Conservation (phyloP, 805 yeast species). For the Starmerella potacharoeniae region DNA sequence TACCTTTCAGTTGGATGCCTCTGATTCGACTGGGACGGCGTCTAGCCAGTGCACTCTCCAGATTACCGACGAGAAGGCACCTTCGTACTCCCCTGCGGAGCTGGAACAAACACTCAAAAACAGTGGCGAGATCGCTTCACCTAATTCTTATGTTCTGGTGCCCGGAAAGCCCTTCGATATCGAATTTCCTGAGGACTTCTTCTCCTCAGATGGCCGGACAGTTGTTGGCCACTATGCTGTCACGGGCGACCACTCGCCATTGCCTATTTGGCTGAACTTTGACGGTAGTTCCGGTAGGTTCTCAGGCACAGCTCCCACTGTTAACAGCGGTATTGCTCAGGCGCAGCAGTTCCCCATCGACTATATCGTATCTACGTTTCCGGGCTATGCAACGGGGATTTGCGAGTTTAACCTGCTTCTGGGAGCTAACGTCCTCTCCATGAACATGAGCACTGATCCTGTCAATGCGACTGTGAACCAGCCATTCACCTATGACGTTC, state of each 20-base stretch:
- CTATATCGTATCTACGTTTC: constrained; percentile 67
- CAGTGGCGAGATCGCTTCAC: constrained; percentile 69
- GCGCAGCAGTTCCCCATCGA: constrained; percentile 57
- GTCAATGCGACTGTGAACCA: constrained; percentile 61
- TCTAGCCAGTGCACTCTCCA: constrained; percentile 46
- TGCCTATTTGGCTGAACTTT: constrained; percentile 83
- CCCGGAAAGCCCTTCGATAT: constrained; percentile 62
- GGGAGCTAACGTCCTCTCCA: constrained; percentile 79
- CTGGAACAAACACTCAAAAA: constrained; percentile 44
- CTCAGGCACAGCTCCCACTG: constrained; percentile 79
- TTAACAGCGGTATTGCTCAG: constrained; percentile 81
- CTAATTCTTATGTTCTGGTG: constrained; percentile 55
- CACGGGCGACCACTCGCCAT: constrained; percentile 69
- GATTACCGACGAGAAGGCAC: constrained; percentile 47
- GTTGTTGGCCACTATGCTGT: constrained; percentile 68
- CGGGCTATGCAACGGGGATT: constrained; percentile 60
- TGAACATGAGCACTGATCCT: constrained; percentile 46
- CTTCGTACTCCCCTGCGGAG: constrained; percentile 36
- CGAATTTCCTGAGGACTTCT: constrained; percentile 51
- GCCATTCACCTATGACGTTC: constrained; percentile 44
- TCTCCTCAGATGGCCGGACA: constrained; percentile 39
- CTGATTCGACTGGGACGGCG: constrained; percentile 43
- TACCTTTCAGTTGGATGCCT: constrained; percentile 47
- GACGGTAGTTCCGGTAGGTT: constrained; percentile 52
- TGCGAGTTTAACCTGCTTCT: constrained; percentile 61